Percentiles rank a stretch among this genome's conserved stretches.
Conservation (phyloP, 768 basidiomycete species). For the Lactifluus subvellereus region DNA sequence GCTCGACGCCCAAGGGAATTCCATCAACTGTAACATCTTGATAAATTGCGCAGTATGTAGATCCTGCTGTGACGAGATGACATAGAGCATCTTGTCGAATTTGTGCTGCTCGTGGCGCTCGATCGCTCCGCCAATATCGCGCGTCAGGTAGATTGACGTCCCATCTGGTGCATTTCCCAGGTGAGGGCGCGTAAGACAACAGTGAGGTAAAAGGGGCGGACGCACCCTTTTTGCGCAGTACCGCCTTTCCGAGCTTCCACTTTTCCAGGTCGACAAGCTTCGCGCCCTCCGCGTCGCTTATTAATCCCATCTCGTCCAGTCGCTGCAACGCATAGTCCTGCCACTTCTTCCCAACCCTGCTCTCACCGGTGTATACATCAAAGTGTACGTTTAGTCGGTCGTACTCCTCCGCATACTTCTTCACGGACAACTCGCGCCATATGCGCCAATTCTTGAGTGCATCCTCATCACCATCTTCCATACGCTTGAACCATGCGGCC, state of each 20-base stretch:
- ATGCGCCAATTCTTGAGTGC: conserved; percentile 85
- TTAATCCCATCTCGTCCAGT: conserved; percentile 66
- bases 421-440: conserved; percentile 88
- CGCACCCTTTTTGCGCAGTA: conserved; percentile 79
- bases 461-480: conserved; percentile 88
- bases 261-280: conserved; percentile 83
- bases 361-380: conserved; percentile 90
- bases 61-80: conserved; percentile 83
- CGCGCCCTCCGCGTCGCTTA: conserved; percentile 73
- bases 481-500: conserved; percentile 84
- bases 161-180: conserved; percentile 51
- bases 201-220: not conserved
- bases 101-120: conserved; percentile 91
- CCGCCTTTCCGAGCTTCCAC: conserved; percentile 88
- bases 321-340: conserved; percentile 66
- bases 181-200: not conserved
- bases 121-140: conserved; percentile 90
- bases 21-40: conserved; percentile 88
- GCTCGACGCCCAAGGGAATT: conserved; percentile 75
- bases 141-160: conserved; percentile 89
- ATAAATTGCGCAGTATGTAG: conserved; percentile 88
- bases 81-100: conserved; percentile 91
- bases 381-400: conserved; percentile 85
- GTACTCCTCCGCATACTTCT: conserved; percentile 86
- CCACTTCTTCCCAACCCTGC: conserved; percentile 64